phyloP scores from a whole-genome alignment of 805 yeast genomes.

The Schizosaccharomyces octosporus region DNA sequence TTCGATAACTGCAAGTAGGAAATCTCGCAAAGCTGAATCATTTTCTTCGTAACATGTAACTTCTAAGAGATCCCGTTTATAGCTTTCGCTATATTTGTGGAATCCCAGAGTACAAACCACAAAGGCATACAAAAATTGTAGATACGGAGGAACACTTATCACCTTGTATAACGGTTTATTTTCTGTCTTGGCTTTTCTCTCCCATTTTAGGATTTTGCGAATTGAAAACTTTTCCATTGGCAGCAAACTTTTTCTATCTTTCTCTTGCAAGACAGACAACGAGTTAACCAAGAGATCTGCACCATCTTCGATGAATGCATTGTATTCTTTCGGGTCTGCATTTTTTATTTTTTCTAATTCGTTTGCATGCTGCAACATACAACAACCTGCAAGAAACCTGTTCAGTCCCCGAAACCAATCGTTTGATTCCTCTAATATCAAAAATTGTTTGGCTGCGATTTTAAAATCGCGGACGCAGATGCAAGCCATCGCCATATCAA shows the following conservation, averaged over 20 bases:
- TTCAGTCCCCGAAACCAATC: slow-evolving; percentile 82
- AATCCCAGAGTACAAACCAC: neutral
- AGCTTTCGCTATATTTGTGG: neutral
- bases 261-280: neutral
- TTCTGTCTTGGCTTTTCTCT: neutral
- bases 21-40: neutral
- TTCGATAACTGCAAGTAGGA: neutral
- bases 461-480: slow-evolving; percentile 56
- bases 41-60: neutral
- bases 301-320: too few species aligned
- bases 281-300: too few species aligned
- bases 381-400: slow-evolving; percentile 65
- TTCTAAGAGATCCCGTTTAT: neutral
- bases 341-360: neutral
- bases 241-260: neutral
- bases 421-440: slow-evolving; percentile 41
- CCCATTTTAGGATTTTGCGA: neutral
- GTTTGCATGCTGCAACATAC: slow-evolving; percentile 13
- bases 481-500: slow-evolving; percentile 58
- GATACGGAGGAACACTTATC: neutral
- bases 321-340: too few species aligned
- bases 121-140: neutral
- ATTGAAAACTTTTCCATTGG: neutral
- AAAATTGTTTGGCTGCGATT: slow-evolving; percentile 49
- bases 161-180: neutral